Evolutionary conservation across 257 asterid genomes (phyloP).

Genomic region (Coffea eugenioides): DNA sequence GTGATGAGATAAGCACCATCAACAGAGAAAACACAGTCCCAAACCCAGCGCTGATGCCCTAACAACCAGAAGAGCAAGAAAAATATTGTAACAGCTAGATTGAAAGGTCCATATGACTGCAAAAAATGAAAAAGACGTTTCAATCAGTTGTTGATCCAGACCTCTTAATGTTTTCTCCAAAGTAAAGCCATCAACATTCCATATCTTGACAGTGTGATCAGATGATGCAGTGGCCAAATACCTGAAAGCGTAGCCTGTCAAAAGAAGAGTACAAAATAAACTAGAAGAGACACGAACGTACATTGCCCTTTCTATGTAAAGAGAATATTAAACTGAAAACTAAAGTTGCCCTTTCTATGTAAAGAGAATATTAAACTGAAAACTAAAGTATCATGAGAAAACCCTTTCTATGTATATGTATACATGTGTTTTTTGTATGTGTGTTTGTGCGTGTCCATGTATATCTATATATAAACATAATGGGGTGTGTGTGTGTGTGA

Average conservation of each 20-base stretch:
- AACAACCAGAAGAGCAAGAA: slow-evolving; percentile 20
- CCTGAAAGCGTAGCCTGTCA: slow-evolving; percentile 34
- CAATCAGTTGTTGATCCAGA: slow-evolving; percentile 18
- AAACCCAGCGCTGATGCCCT: slow-evolving; percentile 98
- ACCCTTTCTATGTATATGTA: neutral
- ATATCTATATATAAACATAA: too few species aligned
- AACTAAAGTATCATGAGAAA: neutral
- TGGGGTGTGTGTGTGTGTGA: neutral
- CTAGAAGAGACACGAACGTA: neutral
- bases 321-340: neutral
- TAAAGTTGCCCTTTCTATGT: neutral
- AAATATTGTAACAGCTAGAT: slow-evolving; percentile 4
- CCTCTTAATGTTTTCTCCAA: slow-evolving; percentile 84
- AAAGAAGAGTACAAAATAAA: neutral
- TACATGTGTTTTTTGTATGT: too few species aligned
- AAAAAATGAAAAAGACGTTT: neutral
- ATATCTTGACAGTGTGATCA: slow-evolving; percentile 86
- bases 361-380: neutral
- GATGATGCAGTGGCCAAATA: slow-evolving; percentile 94
- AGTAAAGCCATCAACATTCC: slow-evolving; percentile 95
- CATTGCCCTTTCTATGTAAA: too few species aligned
- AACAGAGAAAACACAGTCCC: slow-evolving; percentile 97
- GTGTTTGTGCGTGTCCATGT: too few species aligned
- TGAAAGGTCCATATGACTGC: neutral
- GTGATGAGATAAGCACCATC: slow-evolving; percentile 94